Conservation (phyloP, 805 yeast genomes). For the Alloascoidea africana region DNA sequence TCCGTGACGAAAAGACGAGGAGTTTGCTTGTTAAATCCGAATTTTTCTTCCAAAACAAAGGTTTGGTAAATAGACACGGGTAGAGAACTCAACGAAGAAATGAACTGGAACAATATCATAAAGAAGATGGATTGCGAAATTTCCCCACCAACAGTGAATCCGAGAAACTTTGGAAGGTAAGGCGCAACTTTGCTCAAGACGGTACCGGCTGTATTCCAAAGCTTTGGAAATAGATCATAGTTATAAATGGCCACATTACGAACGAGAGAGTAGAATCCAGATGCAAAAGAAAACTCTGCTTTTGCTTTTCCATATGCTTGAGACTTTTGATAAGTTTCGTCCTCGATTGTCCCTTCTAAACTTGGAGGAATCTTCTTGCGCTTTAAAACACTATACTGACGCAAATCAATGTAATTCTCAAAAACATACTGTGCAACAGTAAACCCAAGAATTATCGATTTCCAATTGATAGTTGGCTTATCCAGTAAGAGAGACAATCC, state of each 20-base stretch:
- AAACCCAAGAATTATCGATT: slow-evolving; percentile 54
- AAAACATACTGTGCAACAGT: slow-evolving; percentile 62
- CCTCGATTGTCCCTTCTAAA: slow-evolving; percentile 51
- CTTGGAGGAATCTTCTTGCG: slow-evolving; percentile 48
- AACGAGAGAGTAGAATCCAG: slow-evolving; percentile 32
- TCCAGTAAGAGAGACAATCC: slow-evolving; percentile 39
- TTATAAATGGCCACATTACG: slow-evolving; percentile 45
- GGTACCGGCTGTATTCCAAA: slow-evolving; percentile 38
- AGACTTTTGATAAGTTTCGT: slow-evolving; percentile 61
- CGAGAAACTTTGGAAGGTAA: slow-evolving; percentile 5
- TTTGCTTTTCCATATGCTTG: slow-evolving; percentile 72
- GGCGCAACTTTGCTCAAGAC: slow-evolving; percentile 13
- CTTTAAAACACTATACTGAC: slow-evolving; percentile 61
- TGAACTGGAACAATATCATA: slow-evolving; percentile 30
- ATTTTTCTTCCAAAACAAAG: slow-evolving; percentile 84
- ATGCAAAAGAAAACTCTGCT: slow-evolving; percentile 47
- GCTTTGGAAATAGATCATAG: slow-evolving; percentile 44
- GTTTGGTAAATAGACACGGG: slow-evolving; percentile 67
- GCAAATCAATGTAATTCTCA: slow-evolving; percentile 55
- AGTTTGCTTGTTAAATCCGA: slow-evolving; percentile 86
- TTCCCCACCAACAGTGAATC: slow-evolving; percentile 30
- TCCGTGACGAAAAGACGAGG: slow-evolving; percentile 58
- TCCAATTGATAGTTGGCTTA: slow-evolving; percentile 66
- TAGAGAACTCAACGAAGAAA: slow-evolving; percentile 37
- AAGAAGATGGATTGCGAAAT: slow-evolving; percentile 64